phyloP scores from a whole-genome alignment of 495 filamentous ascomycete genomes.

The Diplogelasinospora grovesii region DNA sequence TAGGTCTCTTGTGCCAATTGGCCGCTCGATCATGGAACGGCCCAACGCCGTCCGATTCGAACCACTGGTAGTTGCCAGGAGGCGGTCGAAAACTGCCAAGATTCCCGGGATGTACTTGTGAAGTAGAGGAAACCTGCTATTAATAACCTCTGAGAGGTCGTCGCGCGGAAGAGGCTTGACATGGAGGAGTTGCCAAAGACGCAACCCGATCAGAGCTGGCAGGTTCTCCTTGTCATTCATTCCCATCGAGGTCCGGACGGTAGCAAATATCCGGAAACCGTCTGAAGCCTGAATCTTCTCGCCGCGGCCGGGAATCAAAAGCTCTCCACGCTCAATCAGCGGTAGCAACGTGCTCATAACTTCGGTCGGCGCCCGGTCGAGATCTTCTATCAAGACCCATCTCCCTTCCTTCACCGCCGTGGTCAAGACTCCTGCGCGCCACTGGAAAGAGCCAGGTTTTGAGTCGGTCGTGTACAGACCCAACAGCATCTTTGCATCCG shows the following conservation, averaged over 20 bases:
- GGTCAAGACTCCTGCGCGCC: slow-evolving; percentile 90
- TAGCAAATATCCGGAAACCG: slow-evolving; percentile 86
- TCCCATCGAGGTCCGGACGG: slow-evolving; percentile 71
- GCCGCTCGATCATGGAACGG: slow-evolving; percentile 49
- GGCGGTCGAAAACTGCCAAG: slow-evolving; percentile 65
- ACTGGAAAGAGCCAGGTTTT: slow-evolving; percentile 79
- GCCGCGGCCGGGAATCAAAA: slow-evolving; percentile 78
- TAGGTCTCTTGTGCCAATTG: slow-evolving; percentile 70
- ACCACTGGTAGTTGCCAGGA: slow-evolving; percentile 48
- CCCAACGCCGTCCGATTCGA: slow-evolving; percentile 48
- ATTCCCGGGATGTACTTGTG: slow-evolving; percentile 61
- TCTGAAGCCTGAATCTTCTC: slow-evolving; percentile 74
- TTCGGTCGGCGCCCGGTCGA: slow-evolving; percentile 92
- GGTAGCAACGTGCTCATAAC: slow-evolving; percentile 87
- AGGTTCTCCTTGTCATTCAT: slow-evolving; percentile 60
- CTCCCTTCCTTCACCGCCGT: slow-evolving; percentile 88
- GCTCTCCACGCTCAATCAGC: slow-evolving; percentile 78
- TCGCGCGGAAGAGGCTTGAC: slow-evolving; percentile 58
- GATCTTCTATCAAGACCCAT: slow-evolving; percentile 95
- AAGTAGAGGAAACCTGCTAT: slow-evolving; percentile 60
- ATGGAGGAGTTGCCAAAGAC: slow-evolving; percentile 72
- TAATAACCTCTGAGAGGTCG: slow-evolving; percentile 70
- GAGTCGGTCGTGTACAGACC: slow-evolving; percentile 86
- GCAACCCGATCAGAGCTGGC: slow-evolving; percentile 60
- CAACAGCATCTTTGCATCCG: slow-evolving; percentile 88